Evolutionary conservation across 345 rosid genomes (phyloP).

Genomic region (Gossypium turneri): DNA sequence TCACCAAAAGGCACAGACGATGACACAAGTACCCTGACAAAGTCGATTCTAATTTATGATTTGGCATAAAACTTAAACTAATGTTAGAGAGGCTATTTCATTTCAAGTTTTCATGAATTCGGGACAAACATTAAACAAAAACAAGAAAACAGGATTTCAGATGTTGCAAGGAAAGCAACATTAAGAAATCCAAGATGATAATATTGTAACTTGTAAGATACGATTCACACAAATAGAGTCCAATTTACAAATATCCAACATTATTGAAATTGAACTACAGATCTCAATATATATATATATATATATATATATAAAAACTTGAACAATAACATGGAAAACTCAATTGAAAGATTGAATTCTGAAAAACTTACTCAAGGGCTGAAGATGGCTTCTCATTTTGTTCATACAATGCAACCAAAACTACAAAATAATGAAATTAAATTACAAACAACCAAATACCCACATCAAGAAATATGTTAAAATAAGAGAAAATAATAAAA

Average conservation of each 20-base stretch:
- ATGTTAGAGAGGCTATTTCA: too few relatives aligned
- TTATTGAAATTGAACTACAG: background rate
- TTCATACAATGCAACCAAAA: slow-evolving; percentile 80
- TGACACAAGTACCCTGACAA: too few relatives aligned
- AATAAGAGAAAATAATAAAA: background rate
- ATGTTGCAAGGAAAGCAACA: too few relatives aligned
- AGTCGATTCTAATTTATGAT: too few relatives aligned
- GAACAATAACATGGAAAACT: background rate
- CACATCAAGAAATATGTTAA: background rate
- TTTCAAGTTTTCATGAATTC: too few relatives aligned
- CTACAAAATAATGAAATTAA: slow-evolving; percentile 32
- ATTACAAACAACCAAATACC: slow-evolving; percentile 1
- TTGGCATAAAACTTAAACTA: too few relatives aligned
- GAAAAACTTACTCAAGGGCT: slow-evolving; percentile 77
- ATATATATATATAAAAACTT: background rate
- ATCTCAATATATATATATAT: background rate
- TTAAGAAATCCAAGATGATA: too few relatives aligned
- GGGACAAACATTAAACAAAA: too few relatives aligned
- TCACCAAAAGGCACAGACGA: too few relatives aligned
- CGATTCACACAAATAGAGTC: background rate
- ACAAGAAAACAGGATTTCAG: too few relatives aligned
- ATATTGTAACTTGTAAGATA: background rate
- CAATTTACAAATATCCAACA: too few relatives aligned
- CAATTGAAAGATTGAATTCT: background rate
- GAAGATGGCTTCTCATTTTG: slow-evolving; percentile 90